These are phyloP conservation scores for Aspergillus saccharolyticus DNA, from an alignment of 495 filamentous ascomycete species.

Conservation along the genomic window DNA sequence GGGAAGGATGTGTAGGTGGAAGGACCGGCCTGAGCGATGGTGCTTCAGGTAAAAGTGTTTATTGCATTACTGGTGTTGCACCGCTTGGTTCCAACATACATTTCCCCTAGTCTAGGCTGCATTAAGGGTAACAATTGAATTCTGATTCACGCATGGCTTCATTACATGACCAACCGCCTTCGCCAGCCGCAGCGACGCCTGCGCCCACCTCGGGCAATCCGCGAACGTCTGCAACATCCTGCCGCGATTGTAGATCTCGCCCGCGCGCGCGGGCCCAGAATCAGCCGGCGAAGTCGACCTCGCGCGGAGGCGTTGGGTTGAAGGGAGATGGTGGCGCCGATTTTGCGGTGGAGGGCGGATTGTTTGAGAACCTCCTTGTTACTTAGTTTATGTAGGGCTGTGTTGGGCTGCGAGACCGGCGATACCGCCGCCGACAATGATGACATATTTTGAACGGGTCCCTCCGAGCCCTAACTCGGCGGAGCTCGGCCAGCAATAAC, in stretches of 20 bases:
- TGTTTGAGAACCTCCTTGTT: slow-evolving; percentile 22
- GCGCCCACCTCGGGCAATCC: slow-evolving; percentile 30
- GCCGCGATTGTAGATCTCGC: slow-evolving; percentile 17
- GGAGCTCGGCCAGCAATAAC: not conserved
- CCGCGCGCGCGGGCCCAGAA: slow-evolving; percentile 17
- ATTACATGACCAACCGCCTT: slow-evolving; percentile 21
- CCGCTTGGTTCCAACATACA: too few species aligned
- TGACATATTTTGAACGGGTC: slow-evolving; percentile 10
- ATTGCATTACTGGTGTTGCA: too few species aligned
- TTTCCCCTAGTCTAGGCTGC: too few species aligned
- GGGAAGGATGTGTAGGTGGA: slow-evolving; percentile 8
- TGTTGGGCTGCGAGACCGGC: slow-evolving; percentile 9
- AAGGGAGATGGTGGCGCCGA: slow-evolving; percentile 27
- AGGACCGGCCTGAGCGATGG: not conserved
- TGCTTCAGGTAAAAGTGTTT: not conserved
- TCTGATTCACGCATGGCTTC: too few species aligned
- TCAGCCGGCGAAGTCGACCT: slow-evolving; percentile 6
- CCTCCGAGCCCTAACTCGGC: slow-evolving; percentile 1
- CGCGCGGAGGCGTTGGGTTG: slow-evolving; percentile 28
- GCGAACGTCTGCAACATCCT: slow-evolving; percentile 36
- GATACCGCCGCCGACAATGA: slow-evolving; percentile 16
- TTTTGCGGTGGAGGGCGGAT: slow-evolving; percentile 25
- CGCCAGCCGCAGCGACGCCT: slow-evolving; percentile 19
- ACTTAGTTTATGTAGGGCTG: not conserved
- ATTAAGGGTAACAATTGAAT: too few species aligned